These are phyloP conservation scores for Helicocarpus griseus DNA, from an alignment of 2,329 filamentous ascomycete genomes.

Conservation along the genomic window DNA sequence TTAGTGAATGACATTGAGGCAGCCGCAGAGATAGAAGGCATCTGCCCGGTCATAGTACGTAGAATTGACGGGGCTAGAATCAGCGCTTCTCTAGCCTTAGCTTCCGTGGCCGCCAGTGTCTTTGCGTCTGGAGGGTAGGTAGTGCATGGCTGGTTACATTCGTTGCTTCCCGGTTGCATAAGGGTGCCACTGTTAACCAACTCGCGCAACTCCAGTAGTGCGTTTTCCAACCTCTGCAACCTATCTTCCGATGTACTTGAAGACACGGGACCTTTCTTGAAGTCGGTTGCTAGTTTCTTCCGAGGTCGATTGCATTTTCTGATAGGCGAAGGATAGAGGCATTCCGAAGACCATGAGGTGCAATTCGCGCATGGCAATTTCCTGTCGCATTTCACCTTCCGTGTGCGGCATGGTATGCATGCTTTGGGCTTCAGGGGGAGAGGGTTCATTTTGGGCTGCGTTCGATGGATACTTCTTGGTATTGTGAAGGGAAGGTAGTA, in stretches of 20 bases:
- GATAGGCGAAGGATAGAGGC: constrained; percentile 13
- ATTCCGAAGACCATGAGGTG: constrained; percentile 10
- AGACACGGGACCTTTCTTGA: background rate
- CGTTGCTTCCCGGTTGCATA: background rate
- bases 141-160: background rate
- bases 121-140: background rate
- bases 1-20: background rate
- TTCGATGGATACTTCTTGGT: background rate
- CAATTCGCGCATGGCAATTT: constrained; percentile 20
- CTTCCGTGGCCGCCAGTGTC: background rate
- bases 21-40: background rate
- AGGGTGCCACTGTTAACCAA: too few species aligned
- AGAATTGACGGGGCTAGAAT: background rate
- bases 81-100: background rate
- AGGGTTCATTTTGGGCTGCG: background rate
- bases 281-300: background rate
- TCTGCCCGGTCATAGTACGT: background rate
- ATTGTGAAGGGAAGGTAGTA: background rate
- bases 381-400: constrained; percentile 23
- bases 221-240: background rate
- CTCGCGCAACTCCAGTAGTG: too few species aligned
- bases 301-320: constrained; percentile 9
- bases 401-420: constrained; percentile 19
- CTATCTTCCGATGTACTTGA: background rate
- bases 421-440: constrained; percentile 11